These are phyloP conservation scores for Neurospora crassa DNA, from an alignment of 2,329 filamentous ascomycete genomes.

Conservation along the genomic window DNA sequence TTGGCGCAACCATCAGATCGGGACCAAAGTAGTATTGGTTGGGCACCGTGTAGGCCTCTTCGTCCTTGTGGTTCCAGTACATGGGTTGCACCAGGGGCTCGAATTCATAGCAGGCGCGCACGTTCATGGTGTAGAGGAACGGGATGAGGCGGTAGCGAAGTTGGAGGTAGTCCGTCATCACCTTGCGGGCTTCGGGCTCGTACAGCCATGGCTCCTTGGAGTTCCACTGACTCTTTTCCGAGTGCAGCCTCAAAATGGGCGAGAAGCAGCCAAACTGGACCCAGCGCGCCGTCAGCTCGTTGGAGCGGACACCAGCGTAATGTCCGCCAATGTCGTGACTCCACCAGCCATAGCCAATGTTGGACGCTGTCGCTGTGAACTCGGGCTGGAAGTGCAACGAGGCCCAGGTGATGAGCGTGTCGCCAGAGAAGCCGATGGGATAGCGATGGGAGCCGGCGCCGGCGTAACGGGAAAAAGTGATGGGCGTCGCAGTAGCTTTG, in stretches of 20 bases:
- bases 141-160: slow-evolving; percentile 50
- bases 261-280: slow-evolving; percentile 53
- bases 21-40: slow-evolving; percentile 53
- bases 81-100: slow-evolving; percentile 50
- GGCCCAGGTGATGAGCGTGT: slow-evolving; percentile 49
- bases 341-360: slow-evolving; percentile 62
- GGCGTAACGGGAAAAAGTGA: slow-evolving; percentile 53
- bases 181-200: slow-evolving; percentile 31
- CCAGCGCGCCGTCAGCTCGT: slow-evolving; percentile 51
- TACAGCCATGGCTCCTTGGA: slow-evolving; percentile 55
- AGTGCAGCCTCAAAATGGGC: slow-evolving; percentile 52
- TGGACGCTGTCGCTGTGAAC: slow-evolving; percentile 56
- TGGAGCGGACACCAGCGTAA: slow-evolving; percentile 43
- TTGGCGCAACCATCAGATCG: slow-evolving; percentile 45
- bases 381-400: slow-evolving; percentile 55
- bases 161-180: slow-evolving; percentile 40
- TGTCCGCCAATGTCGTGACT: slow-evolving; percentile 61
- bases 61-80: slow-evolving; percentile 50
- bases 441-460: slow-evolving; percentile 56
- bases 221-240: slow-evolving; percentile 45
- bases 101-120: slow-evolving; percentile 30
- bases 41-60: slow-evolving; percentile 44
- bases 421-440: slow-evolving; percentile 55
- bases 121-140: slow-evolving; percentile 50
- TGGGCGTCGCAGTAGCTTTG: slow-evolving; percentile 25